A percentile compares a stretch with the other conserved stretches of the same genome.
phyloP scores from a whole-genome alignment of 2,329 filamentous ascomycete species.

The Colletotrichum graminicola region DNA sequence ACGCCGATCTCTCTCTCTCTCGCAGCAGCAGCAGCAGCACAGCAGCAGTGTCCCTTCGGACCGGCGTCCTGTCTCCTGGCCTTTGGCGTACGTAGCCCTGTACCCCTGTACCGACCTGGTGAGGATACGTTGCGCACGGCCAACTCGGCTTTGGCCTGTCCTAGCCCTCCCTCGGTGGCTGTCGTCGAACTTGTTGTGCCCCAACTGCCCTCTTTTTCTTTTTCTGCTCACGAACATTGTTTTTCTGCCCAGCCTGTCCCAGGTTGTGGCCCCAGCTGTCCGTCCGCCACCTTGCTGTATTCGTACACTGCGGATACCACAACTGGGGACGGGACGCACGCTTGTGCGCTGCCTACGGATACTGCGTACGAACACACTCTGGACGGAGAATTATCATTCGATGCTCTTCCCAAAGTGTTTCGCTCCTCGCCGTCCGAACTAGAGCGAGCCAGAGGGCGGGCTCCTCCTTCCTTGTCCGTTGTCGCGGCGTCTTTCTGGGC shows the following conservation, averaged over 20 bases:
- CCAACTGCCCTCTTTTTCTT: constrained; percentile 1
- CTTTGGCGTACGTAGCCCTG: not conserved
- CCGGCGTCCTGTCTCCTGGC: constrained; percentile 24
- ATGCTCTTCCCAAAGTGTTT: not conserved
- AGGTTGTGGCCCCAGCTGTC: constrained; percentile 8
- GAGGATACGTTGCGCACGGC: not conserved
- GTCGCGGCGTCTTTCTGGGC: not conserved
- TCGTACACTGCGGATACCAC: not conserved
- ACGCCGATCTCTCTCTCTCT: constrained; percentile 12
- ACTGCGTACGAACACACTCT: too few relatives aligned
- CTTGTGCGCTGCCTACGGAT: too few relatives aligned
- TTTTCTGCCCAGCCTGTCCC: constrained; percentile 35
- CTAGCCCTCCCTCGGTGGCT: not conserved
- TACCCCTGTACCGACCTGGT: not conserved
- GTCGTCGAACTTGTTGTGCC: not conserved
- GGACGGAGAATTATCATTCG: not conserved
- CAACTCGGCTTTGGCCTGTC: not conserved
- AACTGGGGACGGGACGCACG: constrained; percentile 15
- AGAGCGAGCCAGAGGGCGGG: not conserved
- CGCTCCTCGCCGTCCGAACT: not conserved
- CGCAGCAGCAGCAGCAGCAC: constrained; percentile 14
- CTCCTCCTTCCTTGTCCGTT: not conserved
- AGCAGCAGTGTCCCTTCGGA: constrained; percentile 17
- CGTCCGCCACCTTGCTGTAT: constrained; percentile 25
- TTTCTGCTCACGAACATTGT: constrained; percentile 9